Conservation (phyloP, 768 basidiomycete genomes). For the Epithele typhae region DNA sequence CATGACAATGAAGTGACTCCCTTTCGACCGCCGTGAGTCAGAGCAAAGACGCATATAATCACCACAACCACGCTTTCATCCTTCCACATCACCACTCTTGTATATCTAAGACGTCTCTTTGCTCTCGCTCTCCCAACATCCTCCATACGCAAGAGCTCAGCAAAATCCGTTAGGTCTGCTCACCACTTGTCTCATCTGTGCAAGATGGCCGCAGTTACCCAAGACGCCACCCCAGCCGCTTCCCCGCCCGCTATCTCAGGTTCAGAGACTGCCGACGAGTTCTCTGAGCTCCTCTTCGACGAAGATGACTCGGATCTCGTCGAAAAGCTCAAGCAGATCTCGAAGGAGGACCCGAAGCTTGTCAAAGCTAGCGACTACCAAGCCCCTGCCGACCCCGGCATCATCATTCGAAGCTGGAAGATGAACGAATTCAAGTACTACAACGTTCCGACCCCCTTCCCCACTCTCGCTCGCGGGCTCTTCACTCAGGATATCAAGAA, state of each 20-base stretch:
- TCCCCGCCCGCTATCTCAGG: not conserved
- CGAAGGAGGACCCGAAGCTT: conserved; percentile 57
- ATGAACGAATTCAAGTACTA: conserved; percentile 98
- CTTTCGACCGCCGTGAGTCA: no score
- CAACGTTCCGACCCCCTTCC: conserved; percentile 85
- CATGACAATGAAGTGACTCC: no score
- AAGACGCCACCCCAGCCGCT: not conserved
- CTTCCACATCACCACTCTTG: no score
- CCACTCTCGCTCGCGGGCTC: conserved; percentile 89
- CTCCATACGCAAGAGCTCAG: no score
- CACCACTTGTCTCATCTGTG: no score
- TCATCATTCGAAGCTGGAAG: conserved; percentile 83
- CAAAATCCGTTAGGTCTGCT: no score
- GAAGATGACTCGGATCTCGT: conserved; percentile 58
- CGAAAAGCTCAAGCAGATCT: conserved; percentile 44
- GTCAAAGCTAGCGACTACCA: conserved; percentile 53
- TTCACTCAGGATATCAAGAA: conserved; percentile 58
- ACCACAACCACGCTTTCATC: no score
- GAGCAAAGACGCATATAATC: no score
- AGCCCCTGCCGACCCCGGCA: conserved; percentile 51
- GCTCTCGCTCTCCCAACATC: no score
- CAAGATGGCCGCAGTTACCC: conserved; percentile 5
- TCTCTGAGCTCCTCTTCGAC: conserved; percentile 1
- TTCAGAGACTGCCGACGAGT: not conserved
- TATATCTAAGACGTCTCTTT: no score